Evolutionary conservation across 202 grass and related monocot genomes (phyloP).

Genomic region (Panicum virgatum): DNA sequence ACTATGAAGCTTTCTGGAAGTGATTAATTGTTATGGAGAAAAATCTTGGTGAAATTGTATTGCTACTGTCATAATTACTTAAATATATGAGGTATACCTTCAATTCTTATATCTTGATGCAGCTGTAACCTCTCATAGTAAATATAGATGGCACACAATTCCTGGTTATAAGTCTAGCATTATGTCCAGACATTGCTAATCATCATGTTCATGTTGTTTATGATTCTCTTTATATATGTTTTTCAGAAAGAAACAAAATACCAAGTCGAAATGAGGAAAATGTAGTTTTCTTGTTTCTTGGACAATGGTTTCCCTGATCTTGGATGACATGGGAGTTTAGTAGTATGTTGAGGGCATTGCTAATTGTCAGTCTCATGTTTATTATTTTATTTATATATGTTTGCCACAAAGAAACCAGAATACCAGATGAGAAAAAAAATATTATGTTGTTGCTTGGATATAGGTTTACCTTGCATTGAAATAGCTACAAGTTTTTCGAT

Average conservation of each 20-base stretch:
- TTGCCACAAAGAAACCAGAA: slow-evolving; percentile 11
- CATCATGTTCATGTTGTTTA: neutral
- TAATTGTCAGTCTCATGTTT: neutral
- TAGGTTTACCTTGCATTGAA: neutral
- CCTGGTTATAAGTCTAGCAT: neutral
- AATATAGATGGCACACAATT: neutral
- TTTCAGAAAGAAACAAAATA: slow-evolving; percentile 14
- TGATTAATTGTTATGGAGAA: neutral
- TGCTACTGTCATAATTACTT: slow-evolving; percentile 15
- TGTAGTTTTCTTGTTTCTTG: neutral
- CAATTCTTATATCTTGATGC: neutral
- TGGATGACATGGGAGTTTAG: neutral
- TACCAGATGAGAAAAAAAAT: neutral
- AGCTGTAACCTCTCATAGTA: slow-evolving; percentile 1
- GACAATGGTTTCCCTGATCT: neutral
- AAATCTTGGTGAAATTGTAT: neutral
- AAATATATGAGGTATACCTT: neutral
- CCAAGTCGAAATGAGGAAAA: neutral
- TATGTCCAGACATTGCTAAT: slow-evolving; percentile 1
- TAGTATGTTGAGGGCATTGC: neutral
- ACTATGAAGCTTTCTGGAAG: neutral
- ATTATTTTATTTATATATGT: neutral
- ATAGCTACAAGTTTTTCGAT: slow-evolving; percentile 17
- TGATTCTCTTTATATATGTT: slow-evolving; percentile 4
- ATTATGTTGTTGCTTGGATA: neutral